Percentiles rank a stretch among this genome's conserved stretches.
Evolutionary conservation across 1,284 basidiomycete genomes (phyloP).

Genomic region (Pholiota adiposa): DNA sequence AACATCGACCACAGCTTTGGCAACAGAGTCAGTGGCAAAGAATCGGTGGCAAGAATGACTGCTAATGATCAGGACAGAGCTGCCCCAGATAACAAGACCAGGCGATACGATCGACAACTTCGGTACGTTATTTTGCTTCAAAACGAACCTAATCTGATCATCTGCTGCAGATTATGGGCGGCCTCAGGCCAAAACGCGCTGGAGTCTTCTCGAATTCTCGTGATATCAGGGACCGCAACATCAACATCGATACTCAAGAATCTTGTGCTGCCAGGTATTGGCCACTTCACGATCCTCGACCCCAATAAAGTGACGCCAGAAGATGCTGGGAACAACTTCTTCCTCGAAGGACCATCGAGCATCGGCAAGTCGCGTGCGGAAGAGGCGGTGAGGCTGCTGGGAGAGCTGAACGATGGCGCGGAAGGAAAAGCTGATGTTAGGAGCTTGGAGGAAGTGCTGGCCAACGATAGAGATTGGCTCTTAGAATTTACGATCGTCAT

Average conservation of each 20-base stretch:
- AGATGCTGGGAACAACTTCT: constrained; percentile 97
- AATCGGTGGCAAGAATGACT: neutral
- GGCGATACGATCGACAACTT: constrained; percentile 91
- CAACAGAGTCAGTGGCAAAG: constrained; percentile 39
- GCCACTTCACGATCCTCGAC: constrained; percentile 90
- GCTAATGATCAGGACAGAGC: constrained; percentile 21
- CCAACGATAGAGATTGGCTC: constrained; percentile 53
- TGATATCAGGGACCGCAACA: constrained; percentile 81
- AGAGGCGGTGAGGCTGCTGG: constrained; percentile 79
- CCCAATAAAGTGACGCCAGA: constrained; percentile 60
- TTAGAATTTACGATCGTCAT: constrained; percentile 80
- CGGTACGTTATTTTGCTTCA: constrained; percentile 53
- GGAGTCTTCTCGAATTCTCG: constrained; percentile 82
- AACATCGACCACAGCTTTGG: constrained; percentile 49
- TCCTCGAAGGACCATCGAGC: constrained; percentile 77
- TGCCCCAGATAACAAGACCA: constrained; percentile 81
- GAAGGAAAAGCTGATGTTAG: constrained; percentile 70
- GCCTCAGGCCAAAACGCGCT: constrained; percentile 92
- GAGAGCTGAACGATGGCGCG: constrained; percentile 90
- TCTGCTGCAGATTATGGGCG: constrained; percentile 82
- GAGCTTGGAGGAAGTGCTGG: constrained; percentile 61
- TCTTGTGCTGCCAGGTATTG: constrained; percentile 92
- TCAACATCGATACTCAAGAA: constrained; percentile 92
- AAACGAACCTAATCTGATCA: neutral
- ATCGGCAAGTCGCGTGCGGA: constrained; percentile 82